Evolutionary conservation across 768 basidiomycete species (phyloP), one percentile per base, ranked within the genome.

Genomic region (Zangia roseola): DNA sequence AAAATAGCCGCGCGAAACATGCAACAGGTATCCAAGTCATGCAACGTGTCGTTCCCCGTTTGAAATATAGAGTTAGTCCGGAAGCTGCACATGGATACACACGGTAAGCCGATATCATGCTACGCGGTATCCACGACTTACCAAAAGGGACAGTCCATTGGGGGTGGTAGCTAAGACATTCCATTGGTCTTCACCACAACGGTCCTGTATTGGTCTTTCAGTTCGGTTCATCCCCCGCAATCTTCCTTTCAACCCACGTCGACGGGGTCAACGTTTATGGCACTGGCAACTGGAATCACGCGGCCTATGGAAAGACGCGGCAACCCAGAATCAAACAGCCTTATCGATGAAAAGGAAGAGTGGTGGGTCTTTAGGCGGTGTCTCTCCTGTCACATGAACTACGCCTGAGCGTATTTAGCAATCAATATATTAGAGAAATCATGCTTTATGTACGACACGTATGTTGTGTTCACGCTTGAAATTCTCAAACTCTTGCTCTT

Each of bases 391-490:
- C 36, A 5, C 36, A 57, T 37, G 35, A 12, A 38, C 33, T 38
- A 4, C 26, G 19, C 43, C 38, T 25, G 35, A 42, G 21, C 6
- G 19, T 21, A 36, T 31, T 30, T 41, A 43, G 43, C 38, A 30
- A 45, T 46, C 44, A 35, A 40, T 20, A 19, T 30, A 46, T 35
- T 37, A 10, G 59, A 44, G 26, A 36, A 8, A 33, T 60, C 49
- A 69, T 50, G 63, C 43, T 53, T 58, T 70, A 31, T 63, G 54
- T 20, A 82, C 78, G 16, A 83, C 79, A 26, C 88, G 82, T 56
- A 91, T 86, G 53, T 81, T 82, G 64, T 89, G 83, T 46, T 91
- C 86, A 58, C 72, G 75, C 65, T 88, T 90, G 72, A 92, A 90
- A 23, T 71, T 68, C 58, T 91, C 86, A 54, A 92, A 85, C 50